Percentiles rank a stretch among this genome's conserved stretches.
phyloP scores from a whole-genome alignment of 257 asterid species.

The Linaria vulgaris region DNA sequence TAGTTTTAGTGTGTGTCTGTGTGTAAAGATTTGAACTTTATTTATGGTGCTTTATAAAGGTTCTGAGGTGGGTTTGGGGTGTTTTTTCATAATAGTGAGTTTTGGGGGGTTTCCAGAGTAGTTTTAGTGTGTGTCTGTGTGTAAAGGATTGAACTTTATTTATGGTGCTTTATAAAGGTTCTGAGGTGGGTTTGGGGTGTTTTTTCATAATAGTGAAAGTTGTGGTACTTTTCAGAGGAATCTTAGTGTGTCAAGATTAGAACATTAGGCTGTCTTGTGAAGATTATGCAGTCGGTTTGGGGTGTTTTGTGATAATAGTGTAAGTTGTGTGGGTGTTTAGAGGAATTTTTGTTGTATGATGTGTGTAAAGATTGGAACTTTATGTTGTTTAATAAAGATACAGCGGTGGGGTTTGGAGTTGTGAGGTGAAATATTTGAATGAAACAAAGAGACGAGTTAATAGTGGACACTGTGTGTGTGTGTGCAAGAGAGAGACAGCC shows the following conservation, averaged over 20 bases:
- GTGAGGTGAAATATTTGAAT: too few species aligned
- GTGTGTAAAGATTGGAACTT: too few species aligned
- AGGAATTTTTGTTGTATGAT: too few species aligned
- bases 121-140: too few species aligned
- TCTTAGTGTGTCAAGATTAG: too few species aligned
- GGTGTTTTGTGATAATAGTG: too few species aligned
- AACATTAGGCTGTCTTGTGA: too few species aligned
- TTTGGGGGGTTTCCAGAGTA: slow-evolving; percentile 5
- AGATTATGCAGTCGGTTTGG: too few species aligned
- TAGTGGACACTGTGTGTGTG: background rate
- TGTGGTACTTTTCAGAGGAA: slow-evolving; percentile 9
- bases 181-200: slow-evolving; percentile 12
- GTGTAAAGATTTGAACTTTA: slow-evolving; percentile 27
- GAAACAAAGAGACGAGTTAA: slow-evolving; percentile 15
- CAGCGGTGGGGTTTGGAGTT: too few species aligned
- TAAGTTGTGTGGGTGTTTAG: too few species aligned
- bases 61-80: slow-evolving; percentile 5
- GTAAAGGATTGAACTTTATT: slow-evolving; percentile 27
- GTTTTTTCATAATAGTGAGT: slow-evolving; percentile 13
- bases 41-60: background rate
- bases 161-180: background rate
- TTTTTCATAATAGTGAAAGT: slow-evolving; percentile 10
- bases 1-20: too few species aligned
- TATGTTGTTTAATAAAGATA: too few species aligned
- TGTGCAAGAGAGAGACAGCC: slow-evolving; percentile 8